A percentile compares a stretch with the other conserved stretches of the same genome.
These are phyloP conservation scores for Roridomyces roridus DNA, from an alignment of 768 basidiomycete species.

Conservation along the genomic window DNA sequence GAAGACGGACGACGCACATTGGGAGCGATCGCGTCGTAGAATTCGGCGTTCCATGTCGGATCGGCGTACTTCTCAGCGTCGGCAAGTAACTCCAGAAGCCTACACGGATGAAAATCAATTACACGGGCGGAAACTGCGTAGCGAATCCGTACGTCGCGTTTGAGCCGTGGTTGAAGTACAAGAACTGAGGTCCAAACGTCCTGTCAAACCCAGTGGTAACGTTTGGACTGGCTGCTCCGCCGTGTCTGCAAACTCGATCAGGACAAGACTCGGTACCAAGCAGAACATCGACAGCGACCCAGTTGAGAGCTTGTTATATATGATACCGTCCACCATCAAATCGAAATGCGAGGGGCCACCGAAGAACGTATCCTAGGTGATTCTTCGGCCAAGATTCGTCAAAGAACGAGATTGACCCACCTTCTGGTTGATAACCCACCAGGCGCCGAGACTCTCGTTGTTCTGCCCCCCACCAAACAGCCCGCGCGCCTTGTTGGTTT, in stretches of 20 bases:
- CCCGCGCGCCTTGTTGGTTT: slow-evolving; percentile 37
- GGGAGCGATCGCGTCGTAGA: slow-evolving; percentile 35
- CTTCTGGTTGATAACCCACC: slow-evolving; percentile 36
- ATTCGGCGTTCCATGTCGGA: slow-evolving; percentile 30
- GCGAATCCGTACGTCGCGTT: neutral
- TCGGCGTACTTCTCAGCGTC: slow-evolving; percentile 33
- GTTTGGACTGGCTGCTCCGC: slow-evolving; percentile 27
- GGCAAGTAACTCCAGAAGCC: slow-evolving; percentile 22
- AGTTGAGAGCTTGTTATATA: slow-evolving; percentile 22
- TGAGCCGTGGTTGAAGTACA: slow-evolving; percentile 23
- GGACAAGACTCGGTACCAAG: neutral
- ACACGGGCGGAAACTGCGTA: neutral
- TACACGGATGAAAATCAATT: neutral
- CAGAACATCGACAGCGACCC: too few species aligned
- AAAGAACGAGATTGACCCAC: too few species aligned
- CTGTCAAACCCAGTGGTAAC: slow-evolving; percentile 35
- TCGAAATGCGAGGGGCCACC: slow-evolving; percentile 20
- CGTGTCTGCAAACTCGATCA: slow-evolving; percentile 5
- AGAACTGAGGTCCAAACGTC: slow-evolving; percentile 33
- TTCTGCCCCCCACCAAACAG: slow-evolving; percentile 16
- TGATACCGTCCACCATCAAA: slow-evolving; percentile 16
- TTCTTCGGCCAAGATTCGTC: too few species aligned
- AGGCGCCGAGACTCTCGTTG: slow-evolving; percentile 26
- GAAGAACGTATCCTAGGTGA: slow-evolving; percentile 27
- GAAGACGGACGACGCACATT: slow-evolving; percentile 20